Conservation (phyloP, 108 stramenopile species). For the Skeletonema tropicum region DNA sequence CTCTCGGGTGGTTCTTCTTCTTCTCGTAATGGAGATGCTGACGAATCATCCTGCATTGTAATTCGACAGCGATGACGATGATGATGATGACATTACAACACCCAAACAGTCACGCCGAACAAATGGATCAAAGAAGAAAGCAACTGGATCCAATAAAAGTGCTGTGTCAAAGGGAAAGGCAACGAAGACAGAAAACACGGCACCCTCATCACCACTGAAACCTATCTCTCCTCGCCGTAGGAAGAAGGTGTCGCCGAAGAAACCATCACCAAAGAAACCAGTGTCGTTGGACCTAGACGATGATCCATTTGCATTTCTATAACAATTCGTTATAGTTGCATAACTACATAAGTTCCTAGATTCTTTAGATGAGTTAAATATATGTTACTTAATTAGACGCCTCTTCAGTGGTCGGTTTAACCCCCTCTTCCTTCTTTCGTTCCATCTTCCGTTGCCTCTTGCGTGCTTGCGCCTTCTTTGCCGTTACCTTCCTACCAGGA, state of each 20-base stretch:
- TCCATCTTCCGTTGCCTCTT: conserved; percentile 30
- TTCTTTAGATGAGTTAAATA: not conserved
- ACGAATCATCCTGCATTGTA: conserved; percentile 4
- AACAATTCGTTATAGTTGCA: not conserved
- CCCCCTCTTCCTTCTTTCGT: not conserved
- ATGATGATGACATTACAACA: not conserved
- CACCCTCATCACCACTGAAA: not conserved
- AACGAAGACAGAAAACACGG: not conserved
- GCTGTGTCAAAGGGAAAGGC: not conserved
- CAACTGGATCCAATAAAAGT: not conserved
- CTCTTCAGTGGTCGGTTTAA: not conserved
- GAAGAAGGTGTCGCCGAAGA: conserved; percentile 17
- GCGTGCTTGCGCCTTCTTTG: conserved; percentile 23
- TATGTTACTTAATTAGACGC: not conserved
- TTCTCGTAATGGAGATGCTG: not conserved
- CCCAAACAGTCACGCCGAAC: not conserved
- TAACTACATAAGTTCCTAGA: not conserved
- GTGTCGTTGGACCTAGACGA: conserved; percentile 9
- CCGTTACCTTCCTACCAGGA: conserved; percentile 23
- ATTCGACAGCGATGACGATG: conserved; percentile 24
- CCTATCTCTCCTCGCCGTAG: conserved; percentile 7
- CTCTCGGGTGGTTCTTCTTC: not conserved
- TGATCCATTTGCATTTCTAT: conserved; percentile 18
- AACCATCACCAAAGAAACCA: conserved; percentile 8
- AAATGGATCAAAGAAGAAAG: not conserved